Conservation (phyloP, 2,329 filamentous ascomycete species). For the Trichoderma harzianum region DNA sequence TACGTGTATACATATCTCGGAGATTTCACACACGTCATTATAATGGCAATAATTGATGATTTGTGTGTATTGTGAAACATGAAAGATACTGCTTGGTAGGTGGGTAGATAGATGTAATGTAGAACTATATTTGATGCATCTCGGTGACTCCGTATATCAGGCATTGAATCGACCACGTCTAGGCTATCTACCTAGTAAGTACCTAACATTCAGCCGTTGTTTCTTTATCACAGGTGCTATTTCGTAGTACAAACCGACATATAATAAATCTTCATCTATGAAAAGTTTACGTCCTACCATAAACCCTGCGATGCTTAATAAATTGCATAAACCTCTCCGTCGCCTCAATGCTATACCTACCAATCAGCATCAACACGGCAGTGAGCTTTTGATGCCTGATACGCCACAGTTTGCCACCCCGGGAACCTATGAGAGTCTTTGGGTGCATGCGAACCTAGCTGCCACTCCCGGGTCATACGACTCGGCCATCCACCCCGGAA, state of each 20-base stretch:
- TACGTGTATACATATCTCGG: not conserved
- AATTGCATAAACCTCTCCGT: not conserved
- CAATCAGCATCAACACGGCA: not conserved
- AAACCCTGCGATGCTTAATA: not conserved
- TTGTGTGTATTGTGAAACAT: not conserved
- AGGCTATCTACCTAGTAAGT: not conserved
- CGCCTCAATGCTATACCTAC: not conserved
- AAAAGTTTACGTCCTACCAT: not conserved
- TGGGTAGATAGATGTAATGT: not conserved
- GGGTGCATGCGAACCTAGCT: not conserved
- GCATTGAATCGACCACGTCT: not conserved
- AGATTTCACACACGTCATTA: not conserved
- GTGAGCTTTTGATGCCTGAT: not conserved
- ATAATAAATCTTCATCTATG: not conserved
- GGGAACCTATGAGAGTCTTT: not conserved
- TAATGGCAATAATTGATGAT: not conserved
- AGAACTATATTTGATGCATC: not conserved
- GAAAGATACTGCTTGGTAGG: not conserved
- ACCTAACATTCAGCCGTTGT: not conserved
- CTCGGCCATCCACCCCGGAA: not conserved
- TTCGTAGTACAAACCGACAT: not conserved
- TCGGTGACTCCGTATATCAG: not conserved
- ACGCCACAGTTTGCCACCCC: slow-evolving; percentile 12
- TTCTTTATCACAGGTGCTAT: not conserved
- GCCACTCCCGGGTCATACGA: slow-evolving; percentile 9